These are phyloP conservation scores for Spiraea crenata DNA, from an alignment of 331 rosid species.

Conservation along the genomic window DNA sequence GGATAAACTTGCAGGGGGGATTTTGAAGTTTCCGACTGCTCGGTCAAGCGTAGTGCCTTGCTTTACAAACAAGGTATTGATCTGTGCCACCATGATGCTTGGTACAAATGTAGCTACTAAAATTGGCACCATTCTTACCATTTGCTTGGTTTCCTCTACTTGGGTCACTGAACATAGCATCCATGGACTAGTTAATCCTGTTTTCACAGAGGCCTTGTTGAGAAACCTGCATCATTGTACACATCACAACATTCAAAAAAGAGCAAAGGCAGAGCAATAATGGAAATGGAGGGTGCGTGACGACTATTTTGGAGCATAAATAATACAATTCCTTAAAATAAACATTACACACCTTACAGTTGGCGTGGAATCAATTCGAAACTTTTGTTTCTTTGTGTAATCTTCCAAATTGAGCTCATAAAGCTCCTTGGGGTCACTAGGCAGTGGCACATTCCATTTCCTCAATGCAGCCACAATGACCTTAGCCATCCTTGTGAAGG, in stretches of 20 bases:
- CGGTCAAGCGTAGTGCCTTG: slow-evolving; percentile 55
- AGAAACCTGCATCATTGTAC: slow-evolving; percentile 30
- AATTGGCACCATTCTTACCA: slow-evolving; percentile 52
- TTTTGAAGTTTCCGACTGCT: slow-evolving; percentile 38
- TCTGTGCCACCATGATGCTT: slow-evolving; percentile 50
- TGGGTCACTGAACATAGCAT: slow-evolving; percentile 47
- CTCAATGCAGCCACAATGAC: slow-evolving; percentile 40
- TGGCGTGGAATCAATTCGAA: slow-evolving; percentile 45
- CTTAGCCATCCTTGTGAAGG: slow-evolving; percentile 47
- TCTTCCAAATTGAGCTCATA: slow-evolving; percentile 39
- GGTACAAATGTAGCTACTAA: slow-evolving; percentile 41
- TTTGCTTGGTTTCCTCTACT: slow-evolving; percentile 61
- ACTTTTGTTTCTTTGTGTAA: slow-evolving; percentile 33
- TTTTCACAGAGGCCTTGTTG: slow-evolving; percentile 46
- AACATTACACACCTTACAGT: slow-evolving; percentile 32
- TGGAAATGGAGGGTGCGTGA: too few relatives aligned
- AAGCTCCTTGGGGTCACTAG: slow-evolving; percentile 38
- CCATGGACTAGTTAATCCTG: slow-evolving; percentile 37
- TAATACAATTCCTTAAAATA: too few relatives aligned
- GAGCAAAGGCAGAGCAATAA: too few relatives aligned
- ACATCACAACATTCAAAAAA: neutral
- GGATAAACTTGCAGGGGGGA: slow-evolving; percentile 51
- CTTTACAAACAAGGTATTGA: slow-evolving; percentile 45
- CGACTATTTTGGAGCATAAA: too few relatives aligned
- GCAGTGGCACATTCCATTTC: slow-evolving; percentile 39